Percentiles rank a stretch among this genome's conserved stretches.
Evolutionary conservation across 768 basidiomycete genomes (phyloP).

Genomic region (Rhizopogon rudus): DNA sequence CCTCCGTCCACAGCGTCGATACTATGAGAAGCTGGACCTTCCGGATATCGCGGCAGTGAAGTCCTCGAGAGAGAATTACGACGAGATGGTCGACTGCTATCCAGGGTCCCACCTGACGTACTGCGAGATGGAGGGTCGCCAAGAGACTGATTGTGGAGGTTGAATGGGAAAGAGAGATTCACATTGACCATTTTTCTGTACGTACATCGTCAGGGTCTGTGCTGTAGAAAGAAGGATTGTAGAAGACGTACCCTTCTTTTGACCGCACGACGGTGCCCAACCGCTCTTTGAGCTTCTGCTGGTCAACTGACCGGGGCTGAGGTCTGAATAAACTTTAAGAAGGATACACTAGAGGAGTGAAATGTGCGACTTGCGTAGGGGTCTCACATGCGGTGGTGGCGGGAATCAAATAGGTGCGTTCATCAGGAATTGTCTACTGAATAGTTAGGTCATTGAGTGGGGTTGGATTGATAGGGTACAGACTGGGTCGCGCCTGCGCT

Average conservation of each 20-base stretch:
- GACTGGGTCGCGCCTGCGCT: constrained; percentile 14
- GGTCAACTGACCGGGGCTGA: constrained; percentile 36
- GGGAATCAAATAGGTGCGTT: constrained; percentile 26
- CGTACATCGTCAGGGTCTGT: constrained; percentile 1
- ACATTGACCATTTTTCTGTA: constrained; percentile 70
- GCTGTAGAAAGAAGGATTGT: background rate
- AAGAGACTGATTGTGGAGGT: constrained; percentile 40
- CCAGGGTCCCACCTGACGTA: constrained; percentile 26
- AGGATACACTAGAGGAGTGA: background rate
- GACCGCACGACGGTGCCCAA: constrained; percentile 52
- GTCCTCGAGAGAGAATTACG: constrained; percentile 12
- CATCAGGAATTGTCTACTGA: constrained; percentile 11
- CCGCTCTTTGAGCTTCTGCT: constrained; percentile 46
- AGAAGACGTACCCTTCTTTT: constrained; percentile 48
- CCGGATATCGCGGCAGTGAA: constrained; percentile 16
- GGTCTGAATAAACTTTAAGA: constrained; percentile 12
- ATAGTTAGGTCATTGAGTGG: background rate
- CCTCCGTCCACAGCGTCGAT: background rate
- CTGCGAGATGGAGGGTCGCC: constrained; percentile 27
- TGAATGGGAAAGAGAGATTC: constrained; percentile 55
- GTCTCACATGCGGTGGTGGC: constrained; percentile 14
- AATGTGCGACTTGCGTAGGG: constrained; percentile 16
- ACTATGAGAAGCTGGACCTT: constrained; percentile 13
- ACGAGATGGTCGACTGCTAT: constrained; percentile 15
- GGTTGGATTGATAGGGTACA: constrained; percentile 1